Conservation (phyloP, 495 filamentous ascomycete genomes). For the Delitschia confertaspora region DNA sequence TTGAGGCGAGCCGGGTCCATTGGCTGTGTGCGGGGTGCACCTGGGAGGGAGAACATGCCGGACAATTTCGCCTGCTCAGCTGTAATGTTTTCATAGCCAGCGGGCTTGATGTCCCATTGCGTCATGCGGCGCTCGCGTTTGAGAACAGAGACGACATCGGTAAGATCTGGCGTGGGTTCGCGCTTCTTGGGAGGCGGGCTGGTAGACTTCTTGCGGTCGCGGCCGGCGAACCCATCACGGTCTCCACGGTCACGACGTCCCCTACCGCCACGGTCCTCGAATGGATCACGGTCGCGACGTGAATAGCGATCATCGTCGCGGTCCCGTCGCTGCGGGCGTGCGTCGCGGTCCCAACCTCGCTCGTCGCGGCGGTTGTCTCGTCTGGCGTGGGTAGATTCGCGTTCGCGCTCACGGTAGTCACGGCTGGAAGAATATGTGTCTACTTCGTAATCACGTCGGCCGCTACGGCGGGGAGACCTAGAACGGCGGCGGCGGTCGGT, state of each 20-base stretch:
- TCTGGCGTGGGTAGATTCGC: slow-evolving; percentile 75
- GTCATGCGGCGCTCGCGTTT: slow-evolving; percentile 83
- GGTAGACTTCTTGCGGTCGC: slow-evolving; percentile 58
- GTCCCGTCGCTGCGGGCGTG: slow-evolving; percentile 18
- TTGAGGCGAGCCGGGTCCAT: slow-evolving; percentile 94
- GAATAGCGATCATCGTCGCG: slow-evolving; percentile 22
- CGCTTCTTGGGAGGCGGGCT: slow-evolving; percentile 78
- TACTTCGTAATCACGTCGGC: slow-evolving; percentile 59
- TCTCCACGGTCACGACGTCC: slow-evolving; percentile 37
- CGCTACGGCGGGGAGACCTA: slow-evolving; percentile 57
- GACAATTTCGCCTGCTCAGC: slow-evolving; percentile 98
- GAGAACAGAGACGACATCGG: slow-evolving; percentile 65
- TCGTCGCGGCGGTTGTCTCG: slow-evolving; percentile 40
- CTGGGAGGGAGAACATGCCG: slow-evolving; percentile 97
- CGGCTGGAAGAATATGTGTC: slow-evolving; percentile 87
- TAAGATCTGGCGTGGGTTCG: slow-evolving; percentile 92
- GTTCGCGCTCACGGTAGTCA: slow-evolving; percentile 81
- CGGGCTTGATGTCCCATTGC: slow-evolving; percentile 99
- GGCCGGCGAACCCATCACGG: slow-evolving; percentile 40
- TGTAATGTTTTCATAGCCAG: slow-evolving; percentile 96
- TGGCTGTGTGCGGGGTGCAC: slow-evolving; percentile 87
- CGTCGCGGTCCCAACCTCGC: slow-evolving; percentile 29
- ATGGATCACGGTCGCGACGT: slow-evolving; percentile 46
- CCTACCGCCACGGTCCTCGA: slow-evolving; percentile 56
- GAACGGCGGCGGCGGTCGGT: slow-evolving; percentile 53